Conservation (phyloP, 192 early-diverging fungal genomes). For the Coemansia sp. region DNA sequence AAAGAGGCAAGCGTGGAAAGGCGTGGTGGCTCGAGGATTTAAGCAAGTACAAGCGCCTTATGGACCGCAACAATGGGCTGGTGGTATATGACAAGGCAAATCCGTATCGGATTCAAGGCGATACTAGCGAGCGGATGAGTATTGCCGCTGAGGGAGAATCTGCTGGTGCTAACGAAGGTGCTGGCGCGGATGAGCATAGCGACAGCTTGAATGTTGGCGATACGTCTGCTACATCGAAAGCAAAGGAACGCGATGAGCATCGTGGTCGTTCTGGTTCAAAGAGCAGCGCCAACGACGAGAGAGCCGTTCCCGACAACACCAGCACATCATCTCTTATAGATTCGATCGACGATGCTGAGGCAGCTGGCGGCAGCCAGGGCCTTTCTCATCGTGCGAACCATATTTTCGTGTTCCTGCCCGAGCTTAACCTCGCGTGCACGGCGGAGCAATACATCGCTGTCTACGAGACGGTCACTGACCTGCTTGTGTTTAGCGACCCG, state of each 20-base stretch:
- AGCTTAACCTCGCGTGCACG: conserved; percentile 70
- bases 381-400: conserved; percentile 68
- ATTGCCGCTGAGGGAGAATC: background rate
- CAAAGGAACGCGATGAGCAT: background rate
- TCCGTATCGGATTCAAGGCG: conserved; percentile 52
- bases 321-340: background rate
- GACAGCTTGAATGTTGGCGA: background rate
- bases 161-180: background rate
- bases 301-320: background rate
- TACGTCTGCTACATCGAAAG: background rate
- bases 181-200: background rate
- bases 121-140: conserved; percentile 22
- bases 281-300: background rate
- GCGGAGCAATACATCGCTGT: conserved; percentile 76
- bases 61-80: conserved; percentile 53
- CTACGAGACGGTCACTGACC: conserved; percentile 73
- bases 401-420: conserved; percentile 72
- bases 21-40: conserved; percentile 54
- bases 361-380: conserved; percentile 24
- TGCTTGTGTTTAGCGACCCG: conserved; percentile 85
- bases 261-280: background rate
- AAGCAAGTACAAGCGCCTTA: conserved; percentile 55
- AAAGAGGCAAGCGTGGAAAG: conserved; percentile 13
- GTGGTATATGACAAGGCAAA: conserved; percentile 59
- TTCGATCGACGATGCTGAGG: conserved; percentile 28